These are phyloP conservation scores for Lunularia cruciata DNA, from an alignment of 225 moss, liverwort and hornwort species.

Conservation along the genomic window DNA sequence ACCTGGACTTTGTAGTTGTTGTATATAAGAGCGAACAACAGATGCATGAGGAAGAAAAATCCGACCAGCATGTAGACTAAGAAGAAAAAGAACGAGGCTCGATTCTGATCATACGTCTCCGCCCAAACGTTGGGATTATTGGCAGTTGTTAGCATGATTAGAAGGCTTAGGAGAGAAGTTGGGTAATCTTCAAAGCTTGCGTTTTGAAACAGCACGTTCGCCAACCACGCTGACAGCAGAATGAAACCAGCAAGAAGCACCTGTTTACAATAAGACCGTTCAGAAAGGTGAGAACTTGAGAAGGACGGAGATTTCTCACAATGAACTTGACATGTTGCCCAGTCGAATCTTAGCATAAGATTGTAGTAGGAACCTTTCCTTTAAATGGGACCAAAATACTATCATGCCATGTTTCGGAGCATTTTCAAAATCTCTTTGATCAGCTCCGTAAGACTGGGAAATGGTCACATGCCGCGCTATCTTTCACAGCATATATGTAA, in stretches of 20 bases:
- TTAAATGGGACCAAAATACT: too few species aligned
- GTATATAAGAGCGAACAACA: conserved; percentile 71
- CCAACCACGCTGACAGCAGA: conserved; percentile 74
- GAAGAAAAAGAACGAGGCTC: conserved; percentile 67
- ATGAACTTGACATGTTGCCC: too few species aligned
- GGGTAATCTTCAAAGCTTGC: conserved; percentile 60
- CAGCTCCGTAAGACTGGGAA: too few species aligned
- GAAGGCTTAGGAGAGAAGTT: conserved; percentile 59
- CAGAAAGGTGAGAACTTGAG: background rate
- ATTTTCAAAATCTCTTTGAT: too few species aligned
- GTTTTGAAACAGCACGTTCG: conserved; percentile 53
- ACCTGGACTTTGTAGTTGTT: conserved; percentile 82
- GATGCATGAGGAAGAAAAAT: conserved; percentile 79
- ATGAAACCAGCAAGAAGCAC: conserved; percentile 59
- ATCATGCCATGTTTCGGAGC: too few species aligned
- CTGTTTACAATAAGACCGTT: conserved; percentile 32
- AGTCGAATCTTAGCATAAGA: too few species aligned
- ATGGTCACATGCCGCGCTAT: too few species aligned
- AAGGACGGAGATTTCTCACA: background rate
- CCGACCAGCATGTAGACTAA: conserved; percentile 66
- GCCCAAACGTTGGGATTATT: conserved; percentile 82
- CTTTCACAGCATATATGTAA: too few species aligned
- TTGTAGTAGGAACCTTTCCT: too few species aligned
- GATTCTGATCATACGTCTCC: conserved; percentile 55
- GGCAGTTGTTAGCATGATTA: conserved; percentile 73